Percentiles rank a stretch among this genome's conserved stretches.
Conservation (phyloP, 1,284 basidiomycete genomes). For the Tetrapyrgos nigripes region DNA sequence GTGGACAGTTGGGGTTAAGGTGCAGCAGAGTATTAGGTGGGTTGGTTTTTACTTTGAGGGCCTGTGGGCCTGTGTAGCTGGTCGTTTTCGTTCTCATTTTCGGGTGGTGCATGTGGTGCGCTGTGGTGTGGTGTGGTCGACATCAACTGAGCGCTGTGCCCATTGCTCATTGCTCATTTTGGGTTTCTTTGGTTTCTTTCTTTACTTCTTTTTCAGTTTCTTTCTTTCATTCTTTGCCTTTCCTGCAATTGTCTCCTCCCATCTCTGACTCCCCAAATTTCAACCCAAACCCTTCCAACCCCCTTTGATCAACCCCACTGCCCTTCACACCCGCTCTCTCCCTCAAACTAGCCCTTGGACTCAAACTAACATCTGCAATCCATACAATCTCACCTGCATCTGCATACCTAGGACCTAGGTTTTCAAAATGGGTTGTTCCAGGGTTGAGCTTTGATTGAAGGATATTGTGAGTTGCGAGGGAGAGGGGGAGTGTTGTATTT, state of each 20-base stretch:
- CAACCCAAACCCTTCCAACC: no score
- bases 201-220: background rate
- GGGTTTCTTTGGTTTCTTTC: background rate
- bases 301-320: no score
- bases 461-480: conserved; percentile 55
- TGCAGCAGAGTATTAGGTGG: conserved; percentile 59
- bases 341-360: conserved; percentile 56
- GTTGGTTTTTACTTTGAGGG: no score
- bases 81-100: no score
- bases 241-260: no score
- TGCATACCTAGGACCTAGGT: conserved; percentile 56
- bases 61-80: no score
- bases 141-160: no score
- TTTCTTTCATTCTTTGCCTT: conserved; percentile 38
- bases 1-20: conserved; percentile 46
- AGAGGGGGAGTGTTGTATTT: conserved; percentile 57
- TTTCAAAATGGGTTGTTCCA: conserved; percentile 69
- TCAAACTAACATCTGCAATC: conserved; percentile 60
- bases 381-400: conserved; percentile 62
- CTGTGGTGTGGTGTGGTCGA: no score
- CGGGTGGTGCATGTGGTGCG: no score
- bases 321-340: no score
- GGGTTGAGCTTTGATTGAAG: conserved; percentile 65
- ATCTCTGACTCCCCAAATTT: no score
- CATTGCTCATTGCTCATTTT: background rate